Base-by-base conservation (phyloP, 116 monocot genomes). In the Trichopus zeylanicus region DNA sequence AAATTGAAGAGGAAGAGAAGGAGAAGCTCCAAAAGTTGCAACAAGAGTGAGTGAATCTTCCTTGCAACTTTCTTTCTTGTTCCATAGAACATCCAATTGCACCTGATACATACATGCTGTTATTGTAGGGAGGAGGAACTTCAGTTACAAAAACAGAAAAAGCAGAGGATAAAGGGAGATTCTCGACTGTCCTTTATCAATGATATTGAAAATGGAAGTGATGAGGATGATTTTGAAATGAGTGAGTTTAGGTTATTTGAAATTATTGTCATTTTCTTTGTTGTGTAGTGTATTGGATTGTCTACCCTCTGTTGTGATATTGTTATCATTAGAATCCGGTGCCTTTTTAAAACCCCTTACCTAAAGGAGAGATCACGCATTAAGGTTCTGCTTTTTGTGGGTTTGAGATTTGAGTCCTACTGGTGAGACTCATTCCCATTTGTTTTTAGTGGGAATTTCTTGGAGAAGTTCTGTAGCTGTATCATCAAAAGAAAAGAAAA, bases 1-100 rank as follows among this genome's bases (percentile, higher is more conserved):
- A 98, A 68, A 85, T 98, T 29, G 98, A 98, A 69, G 98, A 98
- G 70, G 98, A 98, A 76, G 98, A 98, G 82, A 98, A 98, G 67
- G 98, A 98, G 77, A 98, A 98, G 66, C 84, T 98, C 53, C 87
- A 88, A 61, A 84, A 79, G 57, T 67, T 84, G 73, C 98, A 88
- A 65, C 81, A 88, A 76, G 98, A 98, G 97, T 97, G 63, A 24
- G 91, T 73, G 37, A 4, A 46, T 6, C 18, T n/a, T 26, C 56
- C 21, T 18, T 18, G 8, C 26, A 26, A 11, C 1, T 39, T 55
- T 19, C 18, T 28, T 32, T 33, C 3, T n/a, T n/a, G 18, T 9
- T 35, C 11, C 11, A 19, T 39, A 26, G 2, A n/a, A n/a, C n/a
- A n/a, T n/a, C n/a, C n/a, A n/a, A n/a, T n/a, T n/a, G n/a, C n/a